Percentiles rank a stretch among this genome's conserved stretches.
phyloP scores from a whole-genome alignment of 75 land plant genomes.

The Sequoia sempervirens region DNA sequence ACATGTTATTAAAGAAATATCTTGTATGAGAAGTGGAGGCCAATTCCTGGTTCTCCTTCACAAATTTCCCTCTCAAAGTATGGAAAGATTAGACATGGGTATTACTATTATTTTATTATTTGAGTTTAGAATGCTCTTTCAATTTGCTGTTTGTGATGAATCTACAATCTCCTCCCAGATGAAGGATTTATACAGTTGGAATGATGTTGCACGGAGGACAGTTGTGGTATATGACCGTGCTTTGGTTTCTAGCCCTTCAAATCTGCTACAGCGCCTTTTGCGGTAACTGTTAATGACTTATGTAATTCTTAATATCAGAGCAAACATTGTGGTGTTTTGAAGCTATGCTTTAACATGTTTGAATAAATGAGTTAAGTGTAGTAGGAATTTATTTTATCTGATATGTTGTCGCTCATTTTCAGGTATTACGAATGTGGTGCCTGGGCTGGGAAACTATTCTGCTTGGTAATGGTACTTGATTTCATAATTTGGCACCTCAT shows the following conservation, averaged over 20 bases:
- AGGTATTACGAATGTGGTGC: slow-evolving; percentile 94
- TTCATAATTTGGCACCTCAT: slow-evolving; percentile 74
- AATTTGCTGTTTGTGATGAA: not conserved
- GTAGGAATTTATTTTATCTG: not conserved
- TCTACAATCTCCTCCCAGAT: slow-evolving; percentile 44
- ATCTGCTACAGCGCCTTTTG: slow-evolving; percentile 74
- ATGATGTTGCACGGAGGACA: slow-evolving; percentile 95
- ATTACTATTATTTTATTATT: not conserved
- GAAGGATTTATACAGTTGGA: slow-evolving; percentile 92
- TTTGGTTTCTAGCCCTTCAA: slow-evolving; percentile 42
- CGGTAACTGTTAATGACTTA: slow-evolving; percentile 35
- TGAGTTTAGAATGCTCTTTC: not conserved
- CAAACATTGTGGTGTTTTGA: not conserved
- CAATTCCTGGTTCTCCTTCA: not conserved
- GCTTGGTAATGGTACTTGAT: slow-evolving; percentile 82
- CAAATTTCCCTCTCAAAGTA: not conserved
- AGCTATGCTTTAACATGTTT: not conserved
- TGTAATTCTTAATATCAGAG: not conserved
- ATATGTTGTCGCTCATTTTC: slow-evolving; percentile 3
- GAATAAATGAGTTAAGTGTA: not conserved
- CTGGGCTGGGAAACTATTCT: slow-evolving; percentile 99
- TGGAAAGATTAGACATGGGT: not conserved
- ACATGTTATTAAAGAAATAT: not conserved
- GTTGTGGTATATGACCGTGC: slow-evolving; percentile 89
- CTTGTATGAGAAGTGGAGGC: not conserved